Base-by-base conservation (phyloP, 169 alveolate genomes). In the Eimeria maxima region DNA sequence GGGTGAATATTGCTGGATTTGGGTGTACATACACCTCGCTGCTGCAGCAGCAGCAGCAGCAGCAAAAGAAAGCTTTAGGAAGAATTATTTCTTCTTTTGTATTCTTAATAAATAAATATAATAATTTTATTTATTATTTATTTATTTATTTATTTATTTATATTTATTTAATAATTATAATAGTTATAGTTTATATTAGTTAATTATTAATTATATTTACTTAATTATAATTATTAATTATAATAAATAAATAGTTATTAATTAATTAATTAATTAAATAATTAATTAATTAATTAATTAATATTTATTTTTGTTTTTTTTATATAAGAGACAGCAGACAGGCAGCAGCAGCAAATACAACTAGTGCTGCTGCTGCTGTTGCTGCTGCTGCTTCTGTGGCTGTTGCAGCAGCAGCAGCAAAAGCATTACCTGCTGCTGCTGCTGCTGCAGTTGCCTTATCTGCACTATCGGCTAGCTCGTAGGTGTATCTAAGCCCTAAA, bases 361-460 rank as follows among this genome's bases (percentile, higher is more conserved):
- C 13, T 60, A 16, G 2, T 16, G 60, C 60, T 53, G 60, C 60
- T 53, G 60, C 60, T 50, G 57, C 57, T 50, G 67, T 16, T 57
- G 67, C 67, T 57, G 67, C 67, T 60, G 69, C 69, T 60, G 69
- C 69, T 60, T 10, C 69, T 60, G 69, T 24, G 18, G 69, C n/a
- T 60, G 69, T 0, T 60, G 27, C 27, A 60, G 69, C 69, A 60
- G 69, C 69, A 60, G 69, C 69, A 60, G 69, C 69, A 60, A 24
- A 18, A 60, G 69, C n/a, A 60, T 18, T 24, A 60, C 27, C 69
- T 14, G 69, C n/a, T n/a, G 60, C 38, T 14, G 63, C 33, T 38
- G 88, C 88, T 11, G 88, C 88, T 44, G 44, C 88, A 13, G 88
- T 42, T n/a, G 44, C 29, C 22, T 67, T 71, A 38, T 18, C 81